Evolutionary conservation across 2,329 filamentous ascomycete genomes (phyloP).

Genomic region (Penicillium sp.): DNA sequence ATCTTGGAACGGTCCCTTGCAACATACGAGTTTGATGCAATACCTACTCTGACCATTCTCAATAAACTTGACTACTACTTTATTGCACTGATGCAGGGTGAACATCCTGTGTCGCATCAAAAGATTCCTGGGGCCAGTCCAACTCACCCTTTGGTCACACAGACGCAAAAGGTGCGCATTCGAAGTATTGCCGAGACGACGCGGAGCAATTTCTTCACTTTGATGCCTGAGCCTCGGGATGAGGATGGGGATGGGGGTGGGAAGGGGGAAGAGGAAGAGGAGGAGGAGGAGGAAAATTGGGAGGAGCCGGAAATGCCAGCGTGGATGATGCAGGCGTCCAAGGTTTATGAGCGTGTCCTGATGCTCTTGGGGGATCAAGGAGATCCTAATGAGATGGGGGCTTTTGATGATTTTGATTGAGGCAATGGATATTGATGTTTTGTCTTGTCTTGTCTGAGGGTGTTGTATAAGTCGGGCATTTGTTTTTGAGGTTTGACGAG

Average conservation of each 20-base stretch:
- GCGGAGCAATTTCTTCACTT: constrained; percentile 34
- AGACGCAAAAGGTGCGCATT: constrained; percentile 83
- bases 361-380: constrained; percentile 60
- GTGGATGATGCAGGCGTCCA: constrained; percentile 63
- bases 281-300: constrained; percentile 36
- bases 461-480: too few relatives aligned
- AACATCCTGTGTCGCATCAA: constrained; percentile 59
- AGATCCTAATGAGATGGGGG: constrained; percentile 18
- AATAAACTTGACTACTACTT: constrained; percentile 80
- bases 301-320: constrained; percentile 13
- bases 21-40: constrained; percentile 63
- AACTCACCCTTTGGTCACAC: constrained; percentile 51
- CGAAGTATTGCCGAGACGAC: constrained; percentile 74
- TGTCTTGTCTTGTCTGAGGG: too few relatives aligned
- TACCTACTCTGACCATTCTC: constrained; percentile 63
- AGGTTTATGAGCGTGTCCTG: constrained; percentile 74
- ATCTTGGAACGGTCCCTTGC: constrained; percentile 66
- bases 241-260: constrained; percentile 33
- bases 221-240: constrained; percentile 9
- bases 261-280: constrained; percentile 44
- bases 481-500: too few relatives aligned
- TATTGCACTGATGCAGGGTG: constrained; percentile 64
- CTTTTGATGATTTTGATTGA: neutral
- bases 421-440: too few relatives aligned
- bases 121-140: constrained; percentile 64